Conservation (phyloP, 306 rosid species). For the Pyrus betulifolia region DNA sequence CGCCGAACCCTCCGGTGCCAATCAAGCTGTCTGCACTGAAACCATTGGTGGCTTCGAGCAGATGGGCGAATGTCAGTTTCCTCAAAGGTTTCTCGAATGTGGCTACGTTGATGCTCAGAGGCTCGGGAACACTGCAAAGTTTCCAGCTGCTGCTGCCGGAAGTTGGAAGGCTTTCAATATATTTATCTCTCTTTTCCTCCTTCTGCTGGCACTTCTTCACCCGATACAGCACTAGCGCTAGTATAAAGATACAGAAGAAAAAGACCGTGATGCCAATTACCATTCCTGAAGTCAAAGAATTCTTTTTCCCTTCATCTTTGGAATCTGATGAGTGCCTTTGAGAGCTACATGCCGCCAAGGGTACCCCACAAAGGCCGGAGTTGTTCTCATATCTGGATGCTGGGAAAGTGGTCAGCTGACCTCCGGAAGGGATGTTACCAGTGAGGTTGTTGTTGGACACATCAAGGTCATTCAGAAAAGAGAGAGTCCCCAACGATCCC, state of each 20-base stretch:
- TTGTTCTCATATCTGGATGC: slow-evolving; percentile 63
- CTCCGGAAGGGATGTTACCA: slow-evolving; percentile 61
- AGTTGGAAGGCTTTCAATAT: slow-evolving; percentile 64
- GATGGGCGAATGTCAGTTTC: slow-evolving; percentile 63
- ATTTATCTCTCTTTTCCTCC: slow-evolving; percentile 41
- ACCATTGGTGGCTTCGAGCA: slow-evolving; percentile 78
- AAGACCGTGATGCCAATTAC: slow-evolving; percentile 34
- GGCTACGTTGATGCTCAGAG: slow-evolving; percentile 66
- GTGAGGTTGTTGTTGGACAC: slow-evolving; percentile 66
- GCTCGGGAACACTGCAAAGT: slow-evolving; percentile 56
- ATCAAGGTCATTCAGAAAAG: slow-evolving; percentile 74
- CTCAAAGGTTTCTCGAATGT: slow-evolving; percentile 67
- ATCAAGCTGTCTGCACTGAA: slow-evolving; percentile 66
- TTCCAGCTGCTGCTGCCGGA: slow-evolving; percentile 75
- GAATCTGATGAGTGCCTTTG: slow-evolving; percentile 12
- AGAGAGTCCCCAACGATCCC: slow-evolving; percentile 46
- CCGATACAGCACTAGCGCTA: slow-evolving; percentile 34
- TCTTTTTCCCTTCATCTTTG: slow-evolving; percentile 27
- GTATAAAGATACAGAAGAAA: slow-evolving; percentile 31
- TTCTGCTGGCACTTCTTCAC: slow-evolving; percentile 24
- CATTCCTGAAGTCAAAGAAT: slow-evolving; percentile 30
- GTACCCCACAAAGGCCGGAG: slow-evolving; percentile 65
- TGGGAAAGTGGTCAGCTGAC: slow-evolving; percentile 69
- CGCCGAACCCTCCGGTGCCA: slow-evolving; percentile 84
- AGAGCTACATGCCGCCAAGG: slow-evolving; percentile 36